phyloP scores from a whole-genome alignment of 208 protist genomes.

The Blastocrithidia nonstop region DNA sequence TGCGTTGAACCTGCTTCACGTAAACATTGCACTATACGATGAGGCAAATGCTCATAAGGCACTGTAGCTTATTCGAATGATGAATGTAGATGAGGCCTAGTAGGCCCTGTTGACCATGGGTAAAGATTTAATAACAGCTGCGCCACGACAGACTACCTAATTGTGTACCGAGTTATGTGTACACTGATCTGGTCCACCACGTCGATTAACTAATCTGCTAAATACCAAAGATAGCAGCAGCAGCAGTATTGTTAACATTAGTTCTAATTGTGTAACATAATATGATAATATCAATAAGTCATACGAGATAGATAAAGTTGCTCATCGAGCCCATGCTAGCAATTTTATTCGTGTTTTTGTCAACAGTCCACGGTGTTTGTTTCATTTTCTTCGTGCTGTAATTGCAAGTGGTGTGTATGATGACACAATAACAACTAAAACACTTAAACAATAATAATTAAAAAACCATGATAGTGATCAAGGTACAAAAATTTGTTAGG shows the following conservation, averaged over 20 bases:
- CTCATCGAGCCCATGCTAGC: slow-evolving; percentile 43
- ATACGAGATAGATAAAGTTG: slow-evolving; percentile 2
- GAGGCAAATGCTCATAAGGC: slow-evolving; percentile 35
- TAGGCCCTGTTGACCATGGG: slow-evolving; percentile 73
- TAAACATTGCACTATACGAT: slow-evolving; percentile 81
- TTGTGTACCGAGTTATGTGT: slow-evolving; percentile 52
- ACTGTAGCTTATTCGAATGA: slow-evolving; percentile 48
- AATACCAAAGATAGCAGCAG: neutral
- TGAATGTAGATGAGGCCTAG: slow-evolving; percentile 75
- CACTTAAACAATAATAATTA: neutral
- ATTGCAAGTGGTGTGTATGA: slow-evolving; percentile 36
- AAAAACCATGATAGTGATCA: neutral
- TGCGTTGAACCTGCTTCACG: slow-evolving; percentile 35
- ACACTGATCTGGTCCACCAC: slow-evolving; percentile 33
- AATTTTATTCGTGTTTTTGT: slow-evolving; percentile 86
- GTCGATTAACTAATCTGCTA: slow-evolving; percentile 10
- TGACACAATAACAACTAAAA: slow-evolving; percentile 7
- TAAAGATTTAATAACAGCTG: slow-evolving; percentile 35
- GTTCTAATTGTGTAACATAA: neutral
- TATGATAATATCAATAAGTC: neutral
- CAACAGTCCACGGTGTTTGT: slow-evolving; percentile 69
- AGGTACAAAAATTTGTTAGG: neutral
- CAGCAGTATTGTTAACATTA: neutral
- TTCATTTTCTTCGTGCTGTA: slow-evolving; percentile 86
- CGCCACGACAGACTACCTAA: slow-evolving; percentile 38